A percentile compares a stretch with the other conserved stretches of the same genome.
These are phyloP conservation scores for Bonia amplexicaulis DNA, from an alignment of 176 grass and related monocot genomes.

Conservation along the genomic window DNA sequence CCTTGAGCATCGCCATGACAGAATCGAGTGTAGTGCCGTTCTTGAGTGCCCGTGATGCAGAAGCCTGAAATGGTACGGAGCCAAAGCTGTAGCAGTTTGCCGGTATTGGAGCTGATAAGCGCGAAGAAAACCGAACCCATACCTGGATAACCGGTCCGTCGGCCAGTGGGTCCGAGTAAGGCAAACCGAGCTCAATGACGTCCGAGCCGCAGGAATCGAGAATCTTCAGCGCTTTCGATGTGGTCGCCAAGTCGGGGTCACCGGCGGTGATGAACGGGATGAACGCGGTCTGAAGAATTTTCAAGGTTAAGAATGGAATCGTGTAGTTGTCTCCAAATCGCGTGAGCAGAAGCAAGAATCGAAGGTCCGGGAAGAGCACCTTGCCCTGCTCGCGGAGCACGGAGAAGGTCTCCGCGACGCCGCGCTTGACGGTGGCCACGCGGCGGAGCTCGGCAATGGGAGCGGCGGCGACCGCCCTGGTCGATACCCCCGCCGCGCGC, in stretches of 20 bases:
- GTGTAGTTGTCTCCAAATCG: not conserved
- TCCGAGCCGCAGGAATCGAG: conserved; percentile 80
- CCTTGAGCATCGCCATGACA: conserved; percentile 72
- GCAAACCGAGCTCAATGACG: conserved; percentile 82
- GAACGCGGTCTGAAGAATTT: conserved; percentile 54
- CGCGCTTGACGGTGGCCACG: not conserved
- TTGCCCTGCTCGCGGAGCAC: conserved; percentile 41
- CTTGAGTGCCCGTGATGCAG: conserved; percentile 71
- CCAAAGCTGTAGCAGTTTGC: not conserved
- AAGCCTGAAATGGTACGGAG: conserved; percentile 46
- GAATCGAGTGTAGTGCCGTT: conserved; percentile 62
- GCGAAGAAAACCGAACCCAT: not conserved
- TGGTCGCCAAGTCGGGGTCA: conserved; percentile 79
- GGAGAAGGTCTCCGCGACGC: conserved; percentile 38
- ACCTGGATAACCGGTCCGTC: conserved; percentile 96
- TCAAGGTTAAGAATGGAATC: not conserved
- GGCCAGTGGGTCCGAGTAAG: conserved; percentile 83
- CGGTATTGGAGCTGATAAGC: not conserved
- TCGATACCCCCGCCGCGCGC: not conserved
- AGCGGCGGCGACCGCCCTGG: not conserved
- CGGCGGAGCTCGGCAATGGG: not conserved
- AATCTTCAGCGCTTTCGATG: conserved; percentile 69
- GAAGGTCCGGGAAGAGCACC: not conserved
- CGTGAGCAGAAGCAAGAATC: not conserved
- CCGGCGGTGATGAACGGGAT: conserved; percentile 91